Evolutionary conservation across 1,139 yeast genomes (phyloP).

Genomic region (Pichia kudriavzevii): DNA sequence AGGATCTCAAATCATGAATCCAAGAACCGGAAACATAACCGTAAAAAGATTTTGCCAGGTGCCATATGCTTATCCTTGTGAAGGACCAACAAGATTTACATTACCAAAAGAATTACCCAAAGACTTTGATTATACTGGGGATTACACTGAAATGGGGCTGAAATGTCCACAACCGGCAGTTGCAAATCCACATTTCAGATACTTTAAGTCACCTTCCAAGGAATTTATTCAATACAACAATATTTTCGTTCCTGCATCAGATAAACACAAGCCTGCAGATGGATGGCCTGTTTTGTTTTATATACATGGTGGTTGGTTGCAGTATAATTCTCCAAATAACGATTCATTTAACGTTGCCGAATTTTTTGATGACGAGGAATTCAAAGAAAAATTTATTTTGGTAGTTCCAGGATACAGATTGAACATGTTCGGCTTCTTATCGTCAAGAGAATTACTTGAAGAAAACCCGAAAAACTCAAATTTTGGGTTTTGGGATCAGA

Average conservation of each 20-base stretch:
- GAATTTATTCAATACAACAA: conserved; percentile 34
- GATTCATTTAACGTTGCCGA: conserved; percentile 19
- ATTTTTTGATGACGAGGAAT: conserved; percentile 25
- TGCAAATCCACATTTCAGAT: conserved; percentile 25
- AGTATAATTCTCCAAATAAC: conserved; percentile 31
- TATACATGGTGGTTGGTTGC: conserved; percentile 38
- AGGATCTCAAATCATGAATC: conserved; percentile 13
- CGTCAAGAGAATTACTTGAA: conserved; percentile 26
- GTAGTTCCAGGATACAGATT: conserved; percentile 36
- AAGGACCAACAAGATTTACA: conserved; percentile 12
- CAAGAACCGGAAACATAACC: conserved; percentile 9
- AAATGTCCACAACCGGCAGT: conserved; percentile 33
- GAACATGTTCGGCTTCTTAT: conserved; percentile 35
- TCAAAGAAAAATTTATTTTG: conserved; percentile 29
- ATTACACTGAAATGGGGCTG: conserved; percentile 28
- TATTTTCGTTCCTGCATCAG: conserved; percentile 35
- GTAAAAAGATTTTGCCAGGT: conserved; percentile 14
- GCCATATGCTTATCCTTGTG: conserved; percentile 21
- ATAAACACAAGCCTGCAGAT: conserved; percentile 25
- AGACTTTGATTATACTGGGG: conserved; percentile 31
- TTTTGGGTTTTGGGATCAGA: conserved; percentile 38
- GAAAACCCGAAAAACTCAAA: conserved; percentile 28
- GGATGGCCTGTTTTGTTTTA: conserved; percentile 37
- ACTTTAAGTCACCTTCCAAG: conserved; percentile 21
- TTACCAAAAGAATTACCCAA: conserved; percentile 22